Percentiles rank a stretch among this genome's conserved stretches.
phyloP scores from a whole-genome alignment of 768 basidiomycete genomes.

The Multifurca ochricompacta region DNA sequence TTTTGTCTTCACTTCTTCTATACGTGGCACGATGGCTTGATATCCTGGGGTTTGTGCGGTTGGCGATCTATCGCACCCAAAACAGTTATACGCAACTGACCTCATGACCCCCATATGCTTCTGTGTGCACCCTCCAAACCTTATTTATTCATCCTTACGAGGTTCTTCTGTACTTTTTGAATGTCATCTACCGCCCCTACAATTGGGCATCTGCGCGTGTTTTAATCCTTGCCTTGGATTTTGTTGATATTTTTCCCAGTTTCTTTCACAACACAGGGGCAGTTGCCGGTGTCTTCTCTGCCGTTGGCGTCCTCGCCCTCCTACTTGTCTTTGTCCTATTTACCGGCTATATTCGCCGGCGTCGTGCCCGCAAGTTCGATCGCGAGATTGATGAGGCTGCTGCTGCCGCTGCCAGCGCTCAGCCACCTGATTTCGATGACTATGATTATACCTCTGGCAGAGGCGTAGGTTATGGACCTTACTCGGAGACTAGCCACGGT shows the following conservation, averaged over 20 bases:
- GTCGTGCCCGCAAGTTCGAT: constrained; percentile 58
- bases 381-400: constrained; percentile 69
- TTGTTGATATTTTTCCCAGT: not conserved
- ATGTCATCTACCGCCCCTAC: not conserved
- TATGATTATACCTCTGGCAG: constrained; percentile 29
- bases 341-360: constrained; percentile 50
- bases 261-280: constrained; percentile 70
- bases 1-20: not conserved
- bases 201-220: too few relatives aligned
- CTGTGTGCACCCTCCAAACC: not conserved
- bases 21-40: not conserved
- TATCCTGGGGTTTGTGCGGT: not conserved
- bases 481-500: constrained; percentile 50
- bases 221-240: too few relatives aligned
- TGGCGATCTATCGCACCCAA: not conserved
- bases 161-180: not conserved
- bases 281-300: constrained; percentile 63
- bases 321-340: constrained; percentile 45
- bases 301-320: constrained; percentile 54
- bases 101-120: not conserved
- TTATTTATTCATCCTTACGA: not conserved
- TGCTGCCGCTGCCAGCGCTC: constrained; percentile 47
- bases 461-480: constrained; percentile 28
- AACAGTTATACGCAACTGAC: not conserved
- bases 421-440: constrained; percentile 45